Evolutionary conservation across 2,329 filamentous ascomycete genomes (phyloP).

Genomic region (Fusarium sterilihyphosum): DNA sequence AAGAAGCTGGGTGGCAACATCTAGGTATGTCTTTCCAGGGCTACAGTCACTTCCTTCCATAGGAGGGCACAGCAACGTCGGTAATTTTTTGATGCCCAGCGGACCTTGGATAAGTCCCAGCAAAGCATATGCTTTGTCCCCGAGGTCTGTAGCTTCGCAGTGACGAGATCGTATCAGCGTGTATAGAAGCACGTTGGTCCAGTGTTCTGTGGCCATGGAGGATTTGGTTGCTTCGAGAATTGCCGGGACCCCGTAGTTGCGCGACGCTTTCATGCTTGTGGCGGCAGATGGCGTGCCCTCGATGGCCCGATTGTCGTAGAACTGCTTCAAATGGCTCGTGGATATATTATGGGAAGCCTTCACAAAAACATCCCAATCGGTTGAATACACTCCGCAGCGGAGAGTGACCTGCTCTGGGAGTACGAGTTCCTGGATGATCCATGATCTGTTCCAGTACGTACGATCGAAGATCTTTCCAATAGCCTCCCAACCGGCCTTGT

Average conservation of each 20-base stretch:
- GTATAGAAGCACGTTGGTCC: background rate
- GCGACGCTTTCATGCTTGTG: background rate
- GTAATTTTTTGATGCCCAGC: background rate
- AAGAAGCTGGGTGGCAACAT: background rate
- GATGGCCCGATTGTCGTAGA: background rate
- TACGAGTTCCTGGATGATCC: background rate
- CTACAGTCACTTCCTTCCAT: background rate
- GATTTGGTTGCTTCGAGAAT: background rate
- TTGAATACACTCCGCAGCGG: background rate
- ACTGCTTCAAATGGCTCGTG: background rate
- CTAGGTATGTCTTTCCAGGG: background rate
- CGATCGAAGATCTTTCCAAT: background rate
- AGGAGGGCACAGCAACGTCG: background rate
- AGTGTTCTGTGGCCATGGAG: background rate
- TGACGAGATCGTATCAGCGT: background rate
- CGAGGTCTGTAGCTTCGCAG: background rate
- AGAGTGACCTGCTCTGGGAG: background rate
- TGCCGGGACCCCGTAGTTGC: background rate
- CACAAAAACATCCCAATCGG: background rate
- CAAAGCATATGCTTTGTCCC: background rate
- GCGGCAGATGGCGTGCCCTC: rapidly evolving
- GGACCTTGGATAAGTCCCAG: background rate
- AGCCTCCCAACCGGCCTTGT: background rate
- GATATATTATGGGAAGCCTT: background rate
- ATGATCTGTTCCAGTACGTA: background rate